Base-by-base conservation (phyloP, 2,329 filamentous ascomycete species). In the Botryotinia calthae region DNA sequence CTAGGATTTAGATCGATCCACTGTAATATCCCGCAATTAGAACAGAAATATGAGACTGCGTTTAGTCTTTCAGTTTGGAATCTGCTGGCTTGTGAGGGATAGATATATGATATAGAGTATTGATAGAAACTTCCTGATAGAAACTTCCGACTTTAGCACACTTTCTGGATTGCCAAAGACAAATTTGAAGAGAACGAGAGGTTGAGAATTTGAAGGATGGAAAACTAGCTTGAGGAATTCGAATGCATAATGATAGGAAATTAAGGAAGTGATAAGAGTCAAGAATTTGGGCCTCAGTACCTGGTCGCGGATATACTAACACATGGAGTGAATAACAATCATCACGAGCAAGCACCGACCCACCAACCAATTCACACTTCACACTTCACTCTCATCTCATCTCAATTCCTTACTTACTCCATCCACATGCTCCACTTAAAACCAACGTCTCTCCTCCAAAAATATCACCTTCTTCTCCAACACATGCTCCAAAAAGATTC, bases 1-100 rank as follows among this genome's bases (percentile, higher is more conserved):
- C 0, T n/a, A n/a, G 20, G 4, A 14, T 0, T 14, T 0, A n/a
- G 0, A 34, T 34, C 34, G 12, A 51, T n/a, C 14, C 12, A n/a
- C 4, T 14, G 5, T 25, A n/a, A 2, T 14, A n/a, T 0, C 48
- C 7, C 25, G 10, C 12, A n/a, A n/a, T 12, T 4, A 14, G 25
- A 51, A 51, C 22, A n/a, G n/a, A 51, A 16, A 51, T 12, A 7
- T 14, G 10, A 51, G 25, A 51, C 25, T n/a, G 14, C 16, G 12
- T 25, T 51, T 12, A 1, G 6, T 51, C n/a, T 6, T n/a, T 4
- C 4, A 14, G 48, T 14, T 5, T 4, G 22, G 4, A 8, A 56
- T 6, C 3, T 25, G 54, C 54, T 56, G 54, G 16, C 7, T 61
- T 48, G 54, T 58, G n/a, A 61, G 28, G n/a, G 46, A 70, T 4